Evolutionary conservation across 495 filamentous ascomycete genomes (phyloP).

Genomic region (Neurospora discreta): DNA sequence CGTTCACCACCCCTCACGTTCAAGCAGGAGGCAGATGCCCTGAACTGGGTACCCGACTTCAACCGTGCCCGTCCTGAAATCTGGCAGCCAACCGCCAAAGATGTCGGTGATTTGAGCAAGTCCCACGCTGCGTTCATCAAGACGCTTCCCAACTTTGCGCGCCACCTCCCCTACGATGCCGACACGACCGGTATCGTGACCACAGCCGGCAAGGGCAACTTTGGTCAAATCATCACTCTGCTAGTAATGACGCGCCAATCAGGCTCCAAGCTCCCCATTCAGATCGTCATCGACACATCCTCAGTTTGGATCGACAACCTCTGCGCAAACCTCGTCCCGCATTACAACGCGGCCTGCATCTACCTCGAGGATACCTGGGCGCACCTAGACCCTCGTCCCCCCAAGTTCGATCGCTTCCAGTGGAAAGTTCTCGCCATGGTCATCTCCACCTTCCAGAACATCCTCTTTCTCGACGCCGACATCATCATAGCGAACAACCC

Average conservation of each 20-base stretch:
- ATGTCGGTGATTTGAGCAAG: background rate
- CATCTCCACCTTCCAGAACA: conserved; percentile 48
- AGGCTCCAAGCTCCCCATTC: conserved; percentile 45
- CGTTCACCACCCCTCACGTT: background rate
- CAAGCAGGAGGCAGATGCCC: background rate
- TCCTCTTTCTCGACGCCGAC: conserved; percentile 55
- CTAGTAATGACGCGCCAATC: conserved; percentile 47
- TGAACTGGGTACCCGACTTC: conserved; percentile 5
- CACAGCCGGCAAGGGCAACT: conserved; percentile 18
- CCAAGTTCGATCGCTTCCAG: conserved; percentile 33
- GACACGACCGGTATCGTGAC: conserved; percentile 46
- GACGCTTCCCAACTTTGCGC: conserved; percentile 21
- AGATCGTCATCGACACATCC: conserved; percentile 44
- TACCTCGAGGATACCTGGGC: conserved; percentile 9
- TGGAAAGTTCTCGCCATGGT: conserved; percentile 51
- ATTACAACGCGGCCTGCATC: conserved; percentile 42
- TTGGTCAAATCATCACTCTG: conserved; percentile 31
- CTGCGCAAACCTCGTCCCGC: conserved; percentile 41
- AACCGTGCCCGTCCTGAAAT: conserved; percentile 1
- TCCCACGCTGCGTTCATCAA: conserved; percentile 34
- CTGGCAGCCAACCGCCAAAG: background rate
- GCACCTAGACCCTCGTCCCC: background rate
- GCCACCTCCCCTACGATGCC: conserved; percentile 31
- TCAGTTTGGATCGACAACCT: conserved; percentile 39
- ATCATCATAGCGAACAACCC: conserved; percentile 43